Percentiles rank a stretch among this genome's conserved stretches.
Evolutionary conservation across 1,284 basidiomycete species (phyloP).

Genomic region (Cryptococcus sp.): DNA sequence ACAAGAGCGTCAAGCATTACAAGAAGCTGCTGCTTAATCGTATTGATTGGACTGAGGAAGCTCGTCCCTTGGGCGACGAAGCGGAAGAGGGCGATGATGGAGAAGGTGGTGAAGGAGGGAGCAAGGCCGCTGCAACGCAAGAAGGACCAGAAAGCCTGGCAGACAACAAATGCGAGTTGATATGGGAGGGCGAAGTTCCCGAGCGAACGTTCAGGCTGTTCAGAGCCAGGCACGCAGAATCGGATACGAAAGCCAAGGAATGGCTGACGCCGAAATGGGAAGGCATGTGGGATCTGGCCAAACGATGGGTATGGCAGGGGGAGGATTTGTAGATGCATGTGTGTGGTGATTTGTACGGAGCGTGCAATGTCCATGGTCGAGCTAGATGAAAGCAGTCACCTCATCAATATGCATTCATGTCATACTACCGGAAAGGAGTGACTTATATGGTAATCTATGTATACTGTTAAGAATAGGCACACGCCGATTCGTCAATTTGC

Average conservation of each 20-base stretch:
- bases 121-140: constrained; percentile 36
- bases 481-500: constrained; percentile 20
- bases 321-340: constrained; percentile 41
- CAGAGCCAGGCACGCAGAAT: constrained; percentile 79
- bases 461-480: background rate
- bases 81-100: constrained; percentile 63
- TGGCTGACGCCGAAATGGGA: constrained; percentile 76
- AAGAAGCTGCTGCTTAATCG: constrained; percentile 83
- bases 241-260: constrained; percentile 81
- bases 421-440: background rate
- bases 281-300: constrained; percentile 92
- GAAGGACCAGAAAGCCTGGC: constrained; percentile 62
- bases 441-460: background rate
- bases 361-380: too few relatives aligned
- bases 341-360: too few relatives aligned
- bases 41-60: constrained; percentile 92
- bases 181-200: constrained; percentile 89
- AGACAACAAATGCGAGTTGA: constrained; percentile 82
- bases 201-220: constrained; percentile 81
- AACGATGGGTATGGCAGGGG: constrained; percentile 59
- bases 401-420: background rate
- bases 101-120: constrained; percentile 54
- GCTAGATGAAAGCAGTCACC: background rate
- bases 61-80: constrained; percentile 65
- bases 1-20: constrained; percentile 84